Evolutionary conservation across 768 basidiomycete genomes (phyloP).

Genomic region (Phanerodontia chrysosporium): DNA sequence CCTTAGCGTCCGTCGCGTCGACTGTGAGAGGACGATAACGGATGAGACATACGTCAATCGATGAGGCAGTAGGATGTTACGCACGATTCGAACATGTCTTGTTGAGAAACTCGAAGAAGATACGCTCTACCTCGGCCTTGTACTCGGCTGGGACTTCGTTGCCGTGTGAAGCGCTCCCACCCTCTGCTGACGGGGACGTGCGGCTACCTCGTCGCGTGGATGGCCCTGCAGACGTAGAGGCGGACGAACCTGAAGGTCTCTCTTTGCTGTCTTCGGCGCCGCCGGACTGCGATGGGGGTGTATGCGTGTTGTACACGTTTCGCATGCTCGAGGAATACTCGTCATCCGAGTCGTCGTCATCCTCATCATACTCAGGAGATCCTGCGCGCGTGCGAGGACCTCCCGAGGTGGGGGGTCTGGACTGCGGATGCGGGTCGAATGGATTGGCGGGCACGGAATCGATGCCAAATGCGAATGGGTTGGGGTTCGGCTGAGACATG

Average conservation of each 20-base stretch:
- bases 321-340: constrained; percentile 5
- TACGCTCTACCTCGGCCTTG: constrained; percentile 75
- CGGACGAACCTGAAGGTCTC: constrained; percentile 24
- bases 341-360: constrained; percentile 27
- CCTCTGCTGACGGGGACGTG: constrained; percentile 24
- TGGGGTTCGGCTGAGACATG: constrained; percentile 21
- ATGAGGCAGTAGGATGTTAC: constrained; percentile 27
- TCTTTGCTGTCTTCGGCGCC: constrained; percentile 22
- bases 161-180: constrained; percentile 30
- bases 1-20: constrained; percentile 89
- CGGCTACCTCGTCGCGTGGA: constrained; percentile 16
- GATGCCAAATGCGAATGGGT: constrained; percentile 28
- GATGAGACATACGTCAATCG: constrained; percentile 6
- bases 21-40: constrained; percentile 45
- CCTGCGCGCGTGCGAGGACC: constrained; percentile 19
- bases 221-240: background rate
- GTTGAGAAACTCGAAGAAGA: constrained; percentile 89
- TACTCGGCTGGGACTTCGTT: constrained; percentile 81
- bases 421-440: constrained; percentile 18
- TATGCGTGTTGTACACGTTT: background rate
- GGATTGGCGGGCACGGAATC: constrained; percentile 17
- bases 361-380: constrained; percentile 31
- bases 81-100: constrained; percentile 84
- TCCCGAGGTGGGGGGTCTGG: constrained; percentile 25
- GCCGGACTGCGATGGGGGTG: constrained; percentile 10